A percentile compares a stretch with the other conserved stretches of the same genome.
Conservation (phyloP, 306 rosid genomes). For the Pueraria montana region DNA sequence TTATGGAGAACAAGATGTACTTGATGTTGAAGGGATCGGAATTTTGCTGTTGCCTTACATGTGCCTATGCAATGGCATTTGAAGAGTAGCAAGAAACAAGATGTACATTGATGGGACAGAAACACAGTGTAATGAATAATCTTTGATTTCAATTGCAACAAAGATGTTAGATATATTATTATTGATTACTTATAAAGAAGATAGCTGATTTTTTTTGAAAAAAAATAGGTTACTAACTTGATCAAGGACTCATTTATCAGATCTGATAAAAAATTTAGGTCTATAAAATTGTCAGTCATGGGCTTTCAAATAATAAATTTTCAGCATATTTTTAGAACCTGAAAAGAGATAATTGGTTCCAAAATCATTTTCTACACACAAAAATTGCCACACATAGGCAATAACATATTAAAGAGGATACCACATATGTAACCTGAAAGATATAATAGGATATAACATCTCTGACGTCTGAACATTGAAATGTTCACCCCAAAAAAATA, state of each 20-base stretch:
- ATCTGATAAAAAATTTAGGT: neutral
- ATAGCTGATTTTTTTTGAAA: neutral
- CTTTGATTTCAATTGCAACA: slow-evolving; percentile 33
- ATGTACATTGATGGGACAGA: slow-evolving; percentile 33
- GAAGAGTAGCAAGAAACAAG: slow-evolving; percentile 44
- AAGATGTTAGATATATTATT: neutral
- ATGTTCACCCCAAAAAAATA: neutral
- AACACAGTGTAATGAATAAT: slow-evolving; percentile 33
- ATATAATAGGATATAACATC: neutral
- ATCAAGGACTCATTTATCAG: slow-evolving; percentile 26
- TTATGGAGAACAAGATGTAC: slow-evolving; percentile 79
- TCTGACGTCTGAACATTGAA: neutral
- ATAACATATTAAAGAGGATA: slow-evolving; percentile 26
- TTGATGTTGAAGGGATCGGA: slow-evolving; percentile 89
- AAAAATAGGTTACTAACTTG: slow-evolving; percentile 4
- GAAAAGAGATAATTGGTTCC: neutral
- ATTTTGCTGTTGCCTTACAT: slow-evolving; percentile 84
- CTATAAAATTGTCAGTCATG: slow-evolving; percentile 1
- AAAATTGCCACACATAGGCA: neutral
- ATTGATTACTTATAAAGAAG: slow-evolving; percentile 9
- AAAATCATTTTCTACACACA: slow-evolving; percentile 21
- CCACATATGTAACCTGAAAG: neutral
- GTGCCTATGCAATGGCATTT: slow-evolving; percentile 72
- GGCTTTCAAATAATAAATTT: slow-evolving; percentile 4
- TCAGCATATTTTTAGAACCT: slow-evolving; percentile 15